These are phyloP conservation scores for Coelastrella sp. DNA, from an alignment of 139 green algal species.

Conservation along the genomic window DNA sequence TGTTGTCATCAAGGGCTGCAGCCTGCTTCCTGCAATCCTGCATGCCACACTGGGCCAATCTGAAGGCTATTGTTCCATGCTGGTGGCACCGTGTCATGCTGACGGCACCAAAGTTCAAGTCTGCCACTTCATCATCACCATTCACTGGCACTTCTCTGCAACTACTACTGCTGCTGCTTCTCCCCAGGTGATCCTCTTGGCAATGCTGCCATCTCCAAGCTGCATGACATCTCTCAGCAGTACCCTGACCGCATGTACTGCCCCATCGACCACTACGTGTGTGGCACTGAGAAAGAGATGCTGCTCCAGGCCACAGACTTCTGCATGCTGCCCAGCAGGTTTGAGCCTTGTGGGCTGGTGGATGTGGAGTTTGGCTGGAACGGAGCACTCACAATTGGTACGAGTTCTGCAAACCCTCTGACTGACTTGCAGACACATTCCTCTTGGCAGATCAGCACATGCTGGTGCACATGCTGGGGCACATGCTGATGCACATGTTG, in stretches of 20 bases:
- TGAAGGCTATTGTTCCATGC: too few species aligned
- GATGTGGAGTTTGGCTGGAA: constrained; percentile 58
- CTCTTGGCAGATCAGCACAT: too few species aligned
- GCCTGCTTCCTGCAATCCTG: too few species aligned
- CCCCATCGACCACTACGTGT: constrained; percentile 46
- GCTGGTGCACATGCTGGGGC: too few species aligned
- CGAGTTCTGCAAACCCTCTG: background rate
- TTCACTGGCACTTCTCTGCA: too few species aligned
- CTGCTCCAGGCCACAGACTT: constrained; percentile 31
- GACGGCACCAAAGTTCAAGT: too few species aligned
- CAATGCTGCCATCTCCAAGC: background rate
- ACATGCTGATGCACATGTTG: too few species aligned
- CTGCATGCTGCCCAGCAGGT: constrained; percentile 25
- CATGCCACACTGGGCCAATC: too few species aligned
- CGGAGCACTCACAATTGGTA: constrained; percentile 1
- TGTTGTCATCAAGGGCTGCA: too few species aligned
- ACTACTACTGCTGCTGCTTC: background rate
- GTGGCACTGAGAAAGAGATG: constrained; percentile 53
- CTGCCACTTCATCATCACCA: too few species aligned
- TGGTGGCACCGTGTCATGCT: too few species aligned
- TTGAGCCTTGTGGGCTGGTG: constrained; percentile 46
- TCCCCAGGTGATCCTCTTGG: background rate
- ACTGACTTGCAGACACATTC: background rate
- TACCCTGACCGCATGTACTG: constrained; percentile 50
- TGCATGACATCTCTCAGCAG: constrained; percentile 26